phyloP scores from a whole-genome alignment of 176 grass and related monocot genomes.

The Saccharum officinarum region DNA sequence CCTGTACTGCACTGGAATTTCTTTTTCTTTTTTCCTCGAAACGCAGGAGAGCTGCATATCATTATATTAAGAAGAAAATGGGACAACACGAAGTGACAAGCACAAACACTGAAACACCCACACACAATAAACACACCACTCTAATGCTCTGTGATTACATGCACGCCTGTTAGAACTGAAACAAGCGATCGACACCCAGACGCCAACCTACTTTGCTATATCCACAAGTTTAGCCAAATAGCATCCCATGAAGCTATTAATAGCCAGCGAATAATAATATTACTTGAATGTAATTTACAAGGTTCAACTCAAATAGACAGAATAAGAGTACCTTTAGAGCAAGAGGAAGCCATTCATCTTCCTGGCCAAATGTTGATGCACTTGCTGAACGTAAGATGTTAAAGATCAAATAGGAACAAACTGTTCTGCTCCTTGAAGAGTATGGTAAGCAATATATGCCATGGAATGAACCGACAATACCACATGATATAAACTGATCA shows the following conservation, averaged over 20 bases:
- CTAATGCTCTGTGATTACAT: neutral
- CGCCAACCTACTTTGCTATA: neutral
- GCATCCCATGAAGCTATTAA: neutral
- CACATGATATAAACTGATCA: slow-evolving; percentile 57
- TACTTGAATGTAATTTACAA: neutral
- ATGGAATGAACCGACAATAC: slow-evolving; percentile 55
- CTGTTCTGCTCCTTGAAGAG: slow-evolving; percentile 42
- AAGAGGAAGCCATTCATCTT: slow-evolving; percentile 75
- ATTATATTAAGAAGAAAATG: neutral
- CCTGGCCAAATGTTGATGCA: slow-evolving; percentile 38
- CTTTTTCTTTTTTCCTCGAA: neutral
- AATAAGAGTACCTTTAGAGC: slow-evolving; percentile 64
- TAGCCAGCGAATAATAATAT: slow-evolving; percentile 3
- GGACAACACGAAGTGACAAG: neutral
- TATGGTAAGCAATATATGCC: slow-evolving; percentile 44
- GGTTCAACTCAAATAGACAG: slow-evolving; percentile 24
- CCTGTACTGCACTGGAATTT: neutral
- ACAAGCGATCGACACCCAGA: neutral
- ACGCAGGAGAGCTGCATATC: neutral
- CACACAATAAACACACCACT: neutral
- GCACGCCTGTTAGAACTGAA: neutral
- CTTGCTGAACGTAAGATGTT: slow-evolving; percentile 71
- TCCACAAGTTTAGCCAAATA: slow-evolving; percentile 17
- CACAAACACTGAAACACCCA: neutral
- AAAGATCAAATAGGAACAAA: slow-evolving; percentile 64